Base-by-base conservation (phyloP, 202 grass and related monocot species). In the Brachypodium distachyon region DNA sequence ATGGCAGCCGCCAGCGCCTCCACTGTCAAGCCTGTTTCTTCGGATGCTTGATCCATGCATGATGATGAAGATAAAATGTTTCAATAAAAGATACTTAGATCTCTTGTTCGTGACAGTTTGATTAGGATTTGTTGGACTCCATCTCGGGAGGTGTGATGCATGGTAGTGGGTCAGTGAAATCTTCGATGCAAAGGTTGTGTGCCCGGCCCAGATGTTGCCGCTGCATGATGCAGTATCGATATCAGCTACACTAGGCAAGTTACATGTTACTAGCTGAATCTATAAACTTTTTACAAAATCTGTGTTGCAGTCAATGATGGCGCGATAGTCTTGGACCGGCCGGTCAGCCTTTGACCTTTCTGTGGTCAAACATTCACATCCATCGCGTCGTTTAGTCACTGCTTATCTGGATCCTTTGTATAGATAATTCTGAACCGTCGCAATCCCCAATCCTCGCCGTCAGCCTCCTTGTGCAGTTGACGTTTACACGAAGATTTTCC, bases 51-150 rank as follows among this genome's bases (percentile, higher is more conserved):
- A 61, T 38, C 59, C 17, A 21, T 57, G 70, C n/a, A 74, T 27
- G 44, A 52, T 32, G 28, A 38, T 66, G 29, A 19, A 31, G 27
- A 16, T 28, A n/a, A n/a, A n/a, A 1, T 50, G 40, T 23, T 68
- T 67, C 12, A 66, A 72, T 72, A 77, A 86, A 8, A 55, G 58
- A 29, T 61, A 34, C 32, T 37, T 17, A 39, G 48, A 55, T 60
- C 61, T 66, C 11, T 4, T 58, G 60, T 27, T 80, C 23, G 55
- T 64, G 13, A 4, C 8, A 34, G 4, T 48, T 65, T 3, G 14
- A 28, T 77, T 19, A 14, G 48, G 49, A 2, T 55, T 55, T 54
- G 2, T 53, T 11, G 33, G 55, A 29, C n/a, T 2, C 47, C 39
- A 12, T 42, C 18, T 44, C 28, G 4, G 42, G 43, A 12, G 22